Conservation (phyloP, 129 eudicot genomes). For the Flaveria ramosissima region DNA sequence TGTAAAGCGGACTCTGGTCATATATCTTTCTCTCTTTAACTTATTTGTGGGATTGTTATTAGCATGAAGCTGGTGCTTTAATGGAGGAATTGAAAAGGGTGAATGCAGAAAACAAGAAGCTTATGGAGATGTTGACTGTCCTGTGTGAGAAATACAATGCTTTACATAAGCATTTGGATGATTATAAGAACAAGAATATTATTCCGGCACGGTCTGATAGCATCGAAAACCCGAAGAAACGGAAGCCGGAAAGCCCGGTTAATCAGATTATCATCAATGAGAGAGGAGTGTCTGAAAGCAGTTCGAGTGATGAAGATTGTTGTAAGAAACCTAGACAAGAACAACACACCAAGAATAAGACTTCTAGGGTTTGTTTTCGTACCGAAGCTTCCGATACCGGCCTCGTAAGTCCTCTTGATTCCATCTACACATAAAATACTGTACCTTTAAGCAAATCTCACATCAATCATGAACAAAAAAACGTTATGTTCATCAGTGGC, state of each 20-base stretch:
- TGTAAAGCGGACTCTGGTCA: background rate
- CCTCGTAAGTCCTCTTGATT: conserved; percentile 59
- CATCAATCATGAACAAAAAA: too few relatives aligned
- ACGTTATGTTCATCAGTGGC: too few relatives aligned
- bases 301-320: conserved; percentile 88
- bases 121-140: conserved; percentile 66
- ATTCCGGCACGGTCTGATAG: conserved; percentile 7
- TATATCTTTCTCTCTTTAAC: background rate
- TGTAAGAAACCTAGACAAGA: conserved; percentile 72
- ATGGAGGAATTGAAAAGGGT: conserved; percentile 79
- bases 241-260: conserved; percentile 44
- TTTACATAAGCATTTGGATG: conserved; percentile 57
- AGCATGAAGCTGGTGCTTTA: conserved; percentile 53
- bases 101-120: conserved; percentile 77
- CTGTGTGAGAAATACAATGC: conserved; percentile 84
- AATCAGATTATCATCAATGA: conserved; percentile 37
- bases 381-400: conserved; percentile 81
- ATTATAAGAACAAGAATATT: conserved; percentile 52
- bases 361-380: conserved; percentile 53
- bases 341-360: conserved; percentile 62
- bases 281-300: conserved; percentile 58
- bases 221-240: conserved; percentile 34
- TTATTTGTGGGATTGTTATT: background rate
- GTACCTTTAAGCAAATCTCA: too few relatives aligned
- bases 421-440: background rate